phyloP scores from a whole-genome alignment of 2,329 filamentous ascomycete species.

The Sarocladium oryzae region DNA sequence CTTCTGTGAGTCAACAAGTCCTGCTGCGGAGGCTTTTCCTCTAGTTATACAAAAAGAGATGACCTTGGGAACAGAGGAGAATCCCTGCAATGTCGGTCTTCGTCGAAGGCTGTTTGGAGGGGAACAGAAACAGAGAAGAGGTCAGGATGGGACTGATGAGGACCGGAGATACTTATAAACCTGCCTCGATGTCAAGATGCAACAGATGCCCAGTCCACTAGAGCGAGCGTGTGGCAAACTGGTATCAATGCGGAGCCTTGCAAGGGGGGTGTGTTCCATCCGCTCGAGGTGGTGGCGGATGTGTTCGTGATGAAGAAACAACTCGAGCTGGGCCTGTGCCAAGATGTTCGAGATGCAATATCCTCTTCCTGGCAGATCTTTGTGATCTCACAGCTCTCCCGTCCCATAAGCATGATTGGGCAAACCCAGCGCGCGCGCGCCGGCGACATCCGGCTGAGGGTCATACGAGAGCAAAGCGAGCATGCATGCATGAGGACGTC shows the following conservation, averaged over 20 bases:
- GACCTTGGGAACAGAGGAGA: neutral
- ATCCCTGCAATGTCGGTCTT: neutral
- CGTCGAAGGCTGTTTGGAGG: constrained; percentile 4
- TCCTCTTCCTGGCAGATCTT: neutral
- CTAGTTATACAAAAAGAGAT: neutral
- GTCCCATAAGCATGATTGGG: neutral
- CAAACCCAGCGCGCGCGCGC: neutral
- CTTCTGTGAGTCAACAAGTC: too few species aligned
- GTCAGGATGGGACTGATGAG: neutral
- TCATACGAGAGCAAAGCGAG: too few species aligned
- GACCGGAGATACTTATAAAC: constrained; percentile 5
- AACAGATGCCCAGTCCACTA: too few species aligned
- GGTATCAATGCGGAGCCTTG: neutral
- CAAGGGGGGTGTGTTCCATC: too few species aligned
- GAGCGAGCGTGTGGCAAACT: too few species aligned
- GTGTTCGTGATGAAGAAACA: neutral
- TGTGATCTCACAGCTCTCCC: neutral
- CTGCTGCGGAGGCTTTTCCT: neutral
- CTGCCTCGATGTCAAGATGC: neutral
- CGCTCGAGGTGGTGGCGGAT: neutral
- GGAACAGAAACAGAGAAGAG: neutral
- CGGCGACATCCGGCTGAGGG: constrained; percentile 7
- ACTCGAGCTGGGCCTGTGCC: neutral
- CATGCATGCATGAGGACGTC: too few species aligned
- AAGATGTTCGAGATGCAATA: neutral